Evolutionary conservation across 73 alveolate genomes (phyloP), one percentile per base, ranked within the genome.

Genomic region (Halteria grandinella): DNA sequence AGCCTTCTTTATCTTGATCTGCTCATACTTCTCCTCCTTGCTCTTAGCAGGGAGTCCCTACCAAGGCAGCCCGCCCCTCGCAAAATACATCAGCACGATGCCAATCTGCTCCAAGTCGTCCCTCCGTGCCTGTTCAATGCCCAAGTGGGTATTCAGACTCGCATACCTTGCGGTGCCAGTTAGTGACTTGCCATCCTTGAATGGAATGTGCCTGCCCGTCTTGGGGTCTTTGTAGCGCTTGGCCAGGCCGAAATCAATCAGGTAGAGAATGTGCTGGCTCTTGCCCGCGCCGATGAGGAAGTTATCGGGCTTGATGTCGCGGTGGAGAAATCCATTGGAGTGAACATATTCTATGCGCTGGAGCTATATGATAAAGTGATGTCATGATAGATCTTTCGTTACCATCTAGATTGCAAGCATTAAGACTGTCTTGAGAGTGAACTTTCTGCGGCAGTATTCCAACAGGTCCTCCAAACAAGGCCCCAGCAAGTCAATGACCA

Each of bases 301-400:
- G 83, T 95, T 95, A 51, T 95, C 98, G 28, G 99, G 99, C 87
- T 95, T 96, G 51, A 96, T 88, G 86, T 96, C 99, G 60, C 99
- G 74, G 55, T 96, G 99, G 39, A 96, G 73, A 88, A 95, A 93
- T 72, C 95, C 89, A 83, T 95, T 96, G 39, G 88, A 89, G 70
- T 96, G 99, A 37, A 96, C 87, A 79, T 85, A 87, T 78, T 95
- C 97, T 8, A 96, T 93, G 73, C 99, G 85, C 87, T 60, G 34
- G 0, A 86, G 33, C 90, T 76, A 18, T 2, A 20, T 18, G 15
- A 4, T 15, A 4, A 23, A n/a, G n/a, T n/a, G n/a, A n/a, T n/a
- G n/a, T n/a, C n/a, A 14, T 8, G n/a, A 18, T 7, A 27, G 25
- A 11, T 4, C 18, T 11, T 20, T 17, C 10, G 60, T 78, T 55